phyloP scores from a whole-genome alignment of 202 grass and related monocot species.

The Musa balbisiana region DNA sequence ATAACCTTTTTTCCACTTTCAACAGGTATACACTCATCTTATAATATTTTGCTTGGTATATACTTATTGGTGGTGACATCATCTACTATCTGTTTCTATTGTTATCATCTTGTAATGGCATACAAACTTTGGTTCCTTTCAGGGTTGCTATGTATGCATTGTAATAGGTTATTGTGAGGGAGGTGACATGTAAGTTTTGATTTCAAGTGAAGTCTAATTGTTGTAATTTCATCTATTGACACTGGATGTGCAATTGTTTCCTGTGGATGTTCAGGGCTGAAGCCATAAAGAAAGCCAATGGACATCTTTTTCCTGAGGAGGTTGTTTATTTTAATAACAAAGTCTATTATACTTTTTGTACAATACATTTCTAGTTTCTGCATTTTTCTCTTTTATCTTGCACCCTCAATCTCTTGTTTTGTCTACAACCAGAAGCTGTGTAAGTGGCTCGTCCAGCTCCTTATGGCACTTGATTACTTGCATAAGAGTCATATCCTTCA shows the following conservation, averaged over 20 bases:
- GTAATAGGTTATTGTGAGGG: slow-evolving; percentile 83
- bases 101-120: neutral
- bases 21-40: neutral
- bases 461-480: slow-evolving; percentile 87
- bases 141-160: slow-evolving; percentile 97
- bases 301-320: slow-evolving; percentile 76
- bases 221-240: neutral
- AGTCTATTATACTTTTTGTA: neutral
- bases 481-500: slow-evolving; percentile 86
- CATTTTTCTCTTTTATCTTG: neutral
- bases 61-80: neutral
- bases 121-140: slow-evolving; percentile 24
- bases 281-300: slow-evolving; percentile 71
- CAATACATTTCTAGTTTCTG: neutral
- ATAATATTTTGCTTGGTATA: too few relatives aligned
- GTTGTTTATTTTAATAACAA: slow-evolving; percentile 31
- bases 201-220: slow-evolving; percentile 18
- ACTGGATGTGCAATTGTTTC: neutral
- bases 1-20: neutral
- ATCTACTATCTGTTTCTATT: neutral
- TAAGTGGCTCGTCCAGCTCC: slow-evolving; percentile 80
- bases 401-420: neutral
- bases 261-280: slow-evolving; percentile 44
- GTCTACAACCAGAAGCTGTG: slow-evolving; percentile 54
- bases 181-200: slow-evolving; percentile 76